These are phyloP conservation scores for Chalciporus sp. DNA, from an alignment of 1,284 basidiomycete genomes.

Conservation along the genomic window DNA sequence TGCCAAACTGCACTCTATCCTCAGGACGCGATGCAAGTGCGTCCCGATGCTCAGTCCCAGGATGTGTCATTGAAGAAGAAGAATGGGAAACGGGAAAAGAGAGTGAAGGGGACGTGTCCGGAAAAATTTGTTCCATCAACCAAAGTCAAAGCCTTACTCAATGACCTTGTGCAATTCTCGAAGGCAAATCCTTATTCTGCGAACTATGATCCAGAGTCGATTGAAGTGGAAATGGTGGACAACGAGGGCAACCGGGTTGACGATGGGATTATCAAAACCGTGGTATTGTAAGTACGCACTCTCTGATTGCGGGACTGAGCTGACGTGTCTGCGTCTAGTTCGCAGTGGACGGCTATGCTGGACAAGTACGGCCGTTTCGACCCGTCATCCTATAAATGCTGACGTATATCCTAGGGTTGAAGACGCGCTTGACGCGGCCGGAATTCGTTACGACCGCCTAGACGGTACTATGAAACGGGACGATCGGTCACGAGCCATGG, in stretches of 20 bases:
- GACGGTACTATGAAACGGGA: constrained; percentile 98
- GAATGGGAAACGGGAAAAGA: constrained; percentile 67
- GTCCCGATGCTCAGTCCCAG: constrained; percentile 47
- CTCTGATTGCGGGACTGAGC: constrained; percentile 11
- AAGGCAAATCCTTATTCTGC: constrained; percentile 77
- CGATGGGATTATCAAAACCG: constrained; percentile 77
- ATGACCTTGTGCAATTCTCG: constrained; percentile 77
- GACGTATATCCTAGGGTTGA: constrained; percentile 61
- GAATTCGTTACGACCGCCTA: constrained; percentile 86
- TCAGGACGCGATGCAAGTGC: constrained; percentile 78
- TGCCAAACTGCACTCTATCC: constrained; percentile 70
- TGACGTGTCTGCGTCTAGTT: constrained; percentile 48
- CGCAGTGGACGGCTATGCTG: constrained; percentile 95
- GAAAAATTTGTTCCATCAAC: constrained; percentile 80
- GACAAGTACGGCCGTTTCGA: constrained; percentile 66
- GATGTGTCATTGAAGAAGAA: constrained; percentile 62
- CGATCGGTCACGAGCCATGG: constrained; percentile 88
- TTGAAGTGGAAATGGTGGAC: constrained; percentile 77
- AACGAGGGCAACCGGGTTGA: constrained; percentile 69
- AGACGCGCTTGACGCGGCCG: constrained; percentile 81
- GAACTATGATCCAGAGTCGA: constrained; percentile 78
- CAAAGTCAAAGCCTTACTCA: constrained; percentile 80
- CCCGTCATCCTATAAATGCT: constrained; percentile 7
- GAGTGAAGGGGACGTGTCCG: constrained; percentile 53
- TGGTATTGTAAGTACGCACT: constrained; percentile 77